Base-by-base conservation (phyloP, 805 yeast species). In the Monosporozyma aerobia region DNA sequence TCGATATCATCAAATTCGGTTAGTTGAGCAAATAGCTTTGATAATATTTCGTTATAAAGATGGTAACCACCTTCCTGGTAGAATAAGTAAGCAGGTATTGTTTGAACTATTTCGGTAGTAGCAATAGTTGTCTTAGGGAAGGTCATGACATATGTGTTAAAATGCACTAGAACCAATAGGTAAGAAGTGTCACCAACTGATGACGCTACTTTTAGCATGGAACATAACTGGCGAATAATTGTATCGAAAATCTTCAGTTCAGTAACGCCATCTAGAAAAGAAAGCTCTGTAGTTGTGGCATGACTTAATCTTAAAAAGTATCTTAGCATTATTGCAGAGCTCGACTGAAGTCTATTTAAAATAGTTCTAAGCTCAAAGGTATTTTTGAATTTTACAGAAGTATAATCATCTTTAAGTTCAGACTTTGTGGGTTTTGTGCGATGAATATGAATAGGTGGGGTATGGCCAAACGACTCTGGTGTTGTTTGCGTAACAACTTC, bases 371-470 rank as follows among this genome's bases (percentile, higher is more conserved):
- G 63, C 56, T 82, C 81, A 2, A 79, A 67, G 0, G 84, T 69
- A 59, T 85, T 86, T 56, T 85, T 85, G 67, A 73, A 80, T 57
- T 81, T 82, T 0, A 85, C 78, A 43, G 80, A 73, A 0, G 79
- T 77, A 43, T 74, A 75, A 37, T 74, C 76, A 53, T 72, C 66
- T 52, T 70, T 63, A 48, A 64, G 54, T 27, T 63, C 61, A 40
- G 72, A 58, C 48, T 69, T 61, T 4, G 62, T 56, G 0, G 80
- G 81, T 27, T 76, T 75, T 2, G 70, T 71, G 0, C 74, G 66
- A 53, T 72, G 73, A 8, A 80, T 70, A 46, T 76, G 63, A 14
- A 73, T 51, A 7, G 76, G 75, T 1, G 76, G 76, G 60, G 69
- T 51, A 58, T 58, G 23, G 72, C 76, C 71, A n/a, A 66, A 63